Conservation (phyloP, 495 filamentous ascomycete genomes). For the Daldinia caldariorum region DNA sequence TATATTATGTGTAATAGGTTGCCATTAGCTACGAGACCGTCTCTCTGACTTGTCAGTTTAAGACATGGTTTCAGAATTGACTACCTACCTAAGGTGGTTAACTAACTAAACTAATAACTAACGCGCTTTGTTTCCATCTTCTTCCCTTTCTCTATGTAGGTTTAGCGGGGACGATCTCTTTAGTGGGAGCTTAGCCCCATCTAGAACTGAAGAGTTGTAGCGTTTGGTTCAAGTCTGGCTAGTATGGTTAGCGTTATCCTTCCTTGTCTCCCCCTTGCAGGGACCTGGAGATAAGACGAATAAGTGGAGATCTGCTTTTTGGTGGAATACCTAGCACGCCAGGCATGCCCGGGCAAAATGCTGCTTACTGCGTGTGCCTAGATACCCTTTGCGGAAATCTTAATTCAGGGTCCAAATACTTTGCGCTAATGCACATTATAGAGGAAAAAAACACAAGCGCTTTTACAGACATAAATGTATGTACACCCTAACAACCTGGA, state of each 20-base stretch:
- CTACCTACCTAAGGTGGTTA: too few relatives aligned
- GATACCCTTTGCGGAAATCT: conserved; percentile 20
- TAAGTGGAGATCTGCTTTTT: conserved; percentile 12
- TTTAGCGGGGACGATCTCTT: conserved; percentile 30
- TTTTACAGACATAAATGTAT: background rate
- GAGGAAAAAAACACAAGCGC: background rate
- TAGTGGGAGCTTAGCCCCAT: conserved; percentile 25
- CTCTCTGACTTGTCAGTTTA: conserved; percentile 1
- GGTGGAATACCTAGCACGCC: too few relatives aligned
- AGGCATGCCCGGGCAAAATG: background rate
- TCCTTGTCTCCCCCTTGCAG: conserved; percentile 23
- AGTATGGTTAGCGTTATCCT: background rate
- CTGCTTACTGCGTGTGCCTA: conserved; percentile 6
- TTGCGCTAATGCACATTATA: conserved; percentile 22
- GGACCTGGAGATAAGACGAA: conserved; percentile 30
- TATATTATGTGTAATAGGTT: conserved; percentile 31
- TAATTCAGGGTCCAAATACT: conserved; percentile 37
- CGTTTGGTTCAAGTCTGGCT: background rate
- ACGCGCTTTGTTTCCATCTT: background rate
- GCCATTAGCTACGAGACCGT: conserved; percentile 31
- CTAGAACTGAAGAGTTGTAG: conserved; percentile 2
- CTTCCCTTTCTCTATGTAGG: conserved; percentile 9
- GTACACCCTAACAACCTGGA: background rate
- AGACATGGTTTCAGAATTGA: conserved; percentile 3
- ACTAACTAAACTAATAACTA: background rate